phyloP scores from a whole-genome alignment of 2,329 filamentous ascomycete genomes.

The Cladosporium sp. region DNA sequence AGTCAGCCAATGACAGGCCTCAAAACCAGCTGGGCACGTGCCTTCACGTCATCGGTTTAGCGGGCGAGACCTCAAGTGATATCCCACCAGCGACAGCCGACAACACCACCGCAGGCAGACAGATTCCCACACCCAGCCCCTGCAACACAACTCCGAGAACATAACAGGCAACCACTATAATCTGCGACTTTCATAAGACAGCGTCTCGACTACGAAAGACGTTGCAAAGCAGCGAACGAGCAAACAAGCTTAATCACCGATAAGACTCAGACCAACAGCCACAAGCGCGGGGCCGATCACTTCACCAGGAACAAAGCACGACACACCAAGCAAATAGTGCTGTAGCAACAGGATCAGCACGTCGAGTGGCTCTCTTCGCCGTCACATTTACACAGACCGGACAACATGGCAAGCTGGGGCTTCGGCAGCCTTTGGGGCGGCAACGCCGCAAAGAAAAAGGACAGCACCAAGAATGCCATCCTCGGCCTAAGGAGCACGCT shows the following conservation, averaged over 20 bases:
- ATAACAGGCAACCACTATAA: neutral
- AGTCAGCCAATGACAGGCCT: neutral
- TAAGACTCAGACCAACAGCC: conserved; percentile 9
- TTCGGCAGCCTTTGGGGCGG: conserved; percentile 79
- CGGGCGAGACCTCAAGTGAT: conserved; percentile 2
- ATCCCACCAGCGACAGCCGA: conserved; percentile 3
- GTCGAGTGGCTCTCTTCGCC: conserved; percentile 1
- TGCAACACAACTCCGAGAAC: neutral
- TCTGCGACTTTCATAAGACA: neutral
- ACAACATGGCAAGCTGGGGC: conserved; percentile 40
- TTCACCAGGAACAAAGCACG: neutral
- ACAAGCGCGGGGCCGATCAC: conserved; percentile 2
- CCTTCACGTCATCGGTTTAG: neutral
- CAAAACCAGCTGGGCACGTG: neutral
- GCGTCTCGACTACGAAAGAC: neutral
- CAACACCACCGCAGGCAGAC: conserved; percentile 1
- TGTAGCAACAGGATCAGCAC: neutral
- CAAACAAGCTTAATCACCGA: neutral
- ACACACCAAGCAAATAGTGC: neutral
- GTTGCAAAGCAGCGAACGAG: neutral
- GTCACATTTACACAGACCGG: neutral
- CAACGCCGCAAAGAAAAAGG: conserved; percentile 79
- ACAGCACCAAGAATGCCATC: conserved; percentile 95
- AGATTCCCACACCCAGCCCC: neutral
- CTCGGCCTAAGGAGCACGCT: conserved; percentile 80